Base-by-base conservation (phyloP, 108 stramenopile species). In the Cyclostephanos tholiformis region DNA sequence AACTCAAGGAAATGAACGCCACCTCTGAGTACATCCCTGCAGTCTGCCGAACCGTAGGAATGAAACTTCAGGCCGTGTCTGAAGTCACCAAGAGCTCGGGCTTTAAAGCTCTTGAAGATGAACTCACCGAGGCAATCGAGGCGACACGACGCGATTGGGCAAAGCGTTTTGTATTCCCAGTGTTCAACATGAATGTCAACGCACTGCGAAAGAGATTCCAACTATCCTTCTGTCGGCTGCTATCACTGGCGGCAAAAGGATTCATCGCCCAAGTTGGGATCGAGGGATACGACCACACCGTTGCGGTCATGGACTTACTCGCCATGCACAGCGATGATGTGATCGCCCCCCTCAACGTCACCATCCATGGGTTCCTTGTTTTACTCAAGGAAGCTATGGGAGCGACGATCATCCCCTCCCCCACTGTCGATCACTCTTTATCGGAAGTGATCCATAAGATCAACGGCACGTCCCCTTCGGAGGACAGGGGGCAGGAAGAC, bases 41-140 rank as follows among this genome's bases (percentile, higher is more conserved):
- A 20, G 27, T 55, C 53, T 55, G 53, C 25, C 23, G 53, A 4
- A 55, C 53, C 13, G 53, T 55, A 13, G 53, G 53, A 55, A 55
- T 55, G 53, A 55, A 55, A 26, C 53, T 55, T 55, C 53, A 55
- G 53, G 53, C 53, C 25, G 53, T 53, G 52, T 55, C 44, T 46
- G 44, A 46, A 46, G 44, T 46, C 16, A 46, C 16, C 44, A 46
- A 46, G 44, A 46, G 44, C 16, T 14, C 16, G 44, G 44, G 44
- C 44, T 46, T 55, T 55, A 55, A 55, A 13, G 23, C 53, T 55
- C 53, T 55, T 55, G 53, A 55, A 55, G 53, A 55, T 13, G 23
- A 55, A 55, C 53, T 55, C 25, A 20, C 23, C 4, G 53, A 26
- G 23, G 23, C 23, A 10, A 27, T 55, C 53, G 12, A 25, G 53